Evolutionary conservation across 2,329 filamentous ascomycete genomes (phyloP).

Genomic region (Curvularia sp.): DNA sequence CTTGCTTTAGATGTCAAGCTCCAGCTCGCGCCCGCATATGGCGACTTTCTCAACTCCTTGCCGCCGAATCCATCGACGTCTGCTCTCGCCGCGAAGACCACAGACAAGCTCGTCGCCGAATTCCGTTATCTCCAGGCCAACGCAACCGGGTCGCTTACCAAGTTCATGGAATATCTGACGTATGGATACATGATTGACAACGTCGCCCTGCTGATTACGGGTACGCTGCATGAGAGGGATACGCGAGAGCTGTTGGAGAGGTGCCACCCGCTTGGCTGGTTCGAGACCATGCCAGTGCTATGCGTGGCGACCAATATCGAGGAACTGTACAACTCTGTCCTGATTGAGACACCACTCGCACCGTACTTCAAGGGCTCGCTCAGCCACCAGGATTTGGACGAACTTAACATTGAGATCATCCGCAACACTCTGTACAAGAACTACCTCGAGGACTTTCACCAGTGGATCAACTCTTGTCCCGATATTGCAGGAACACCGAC

Average conservation of each 20-base stretch:
- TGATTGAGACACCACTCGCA: conserved; percentile 95
- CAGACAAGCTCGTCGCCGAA: conserved; percentile 96
- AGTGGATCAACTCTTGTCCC: conserved; percentile 88
- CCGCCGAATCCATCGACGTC: conserved; percentile 97
- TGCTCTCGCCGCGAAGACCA: conserved; percentile 90
- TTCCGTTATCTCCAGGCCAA: conserved; percentile 97
- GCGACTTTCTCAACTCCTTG: conserved; percentile 92
- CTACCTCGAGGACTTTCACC: conserved; percentile 96
- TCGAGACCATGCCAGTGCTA: conserved; percentile 97
- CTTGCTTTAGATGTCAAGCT: conserved; percentile 90
- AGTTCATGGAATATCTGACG: conserved; percentile 97
- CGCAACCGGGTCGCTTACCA: conserved; percentile 85
- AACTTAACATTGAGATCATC: conserved; percentile 99
- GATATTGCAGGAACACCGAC: conserved; percentile 90
- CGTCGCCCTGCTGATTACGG: conserved; percentile 95
- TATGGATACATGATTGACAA: conserved; percentile 99
- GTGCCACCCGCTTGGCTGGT: conserved; percentile 97
- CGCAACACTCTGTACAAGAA: conserved; percentile 99
- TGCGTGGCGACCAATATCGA: conserved; percentile 98
- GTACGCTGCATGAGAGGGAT: conserved; percentile 95
- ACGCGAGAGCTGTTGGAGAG: conserved; percentile 93
- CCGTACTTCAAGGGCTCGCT: conserved; percentile 97
- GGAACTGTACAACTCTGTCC: conserved; percentile 96
- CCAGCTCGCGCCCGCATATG: conserved; percentile 94
- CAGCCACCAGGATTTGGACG: conserved; percentile 95